Base-by-base conservation (phyloP, 257 asterid species). In the Nicotiana knightiana region DNA sequence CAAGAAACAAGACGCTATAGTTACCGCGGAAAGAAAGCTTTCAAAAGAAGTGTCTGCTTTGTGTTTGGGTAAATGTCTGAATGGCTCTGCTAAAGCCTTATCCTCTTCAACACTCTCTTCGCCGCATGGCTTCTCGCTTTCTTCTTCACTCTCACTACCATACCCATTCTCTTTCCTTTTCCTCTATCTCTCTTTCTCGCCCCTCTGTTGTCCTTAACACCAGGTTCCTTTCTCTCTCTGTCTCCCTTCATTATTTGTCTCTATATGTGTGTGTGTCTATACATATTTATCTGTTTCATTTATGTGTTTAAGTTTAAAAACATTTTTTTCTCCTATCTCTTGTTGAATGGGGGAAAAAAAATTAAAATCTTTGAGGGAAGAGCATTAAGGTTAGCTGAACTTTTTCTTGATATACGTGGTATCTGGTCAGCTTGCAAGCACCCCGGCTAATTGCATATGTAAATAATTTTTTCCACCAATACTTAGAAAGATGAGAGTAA, bases 61-160 rank as follows among this genome's bases (percentile, higher is more conserved):
- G 78, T 43, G 62, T 73, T 73, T 73, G 79, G 28, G 35, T 75
- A 48, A 26, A 75, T 75, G 63, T 51, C 9, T 26, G 28, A 80
- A 81, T 81, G 83, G 83, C 78, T 39, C 75, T 82, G 73, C 79
- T 84, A 61, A 80, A n/a, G n/a, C 83, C 64, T 53, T 79, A 51
- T 71, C 85, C 30, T 70, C 85, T 68, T 62, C 86, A 54, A 43
- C 37, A 79, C 73, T 62, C 82, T 24, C 37, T 80, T 53, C 55
- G 77, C 7, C 53, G 73, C 51, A 81, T 81, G 83, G 78, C 83
- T 33, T 46, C n/a, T 81, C 66, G 83, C 17, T 66, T 33, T 81
- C 63, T 81, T 65, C 67, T 51, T 63, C 81, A 64, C 66, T 70
- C 71, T 59, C 84, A 79, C 39, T 73, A 67, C 58, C 17, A 43